Conservation (phyloP, 2,329 filamentous ascomycete species). For the Trichophyton benhamiae region DNA sequence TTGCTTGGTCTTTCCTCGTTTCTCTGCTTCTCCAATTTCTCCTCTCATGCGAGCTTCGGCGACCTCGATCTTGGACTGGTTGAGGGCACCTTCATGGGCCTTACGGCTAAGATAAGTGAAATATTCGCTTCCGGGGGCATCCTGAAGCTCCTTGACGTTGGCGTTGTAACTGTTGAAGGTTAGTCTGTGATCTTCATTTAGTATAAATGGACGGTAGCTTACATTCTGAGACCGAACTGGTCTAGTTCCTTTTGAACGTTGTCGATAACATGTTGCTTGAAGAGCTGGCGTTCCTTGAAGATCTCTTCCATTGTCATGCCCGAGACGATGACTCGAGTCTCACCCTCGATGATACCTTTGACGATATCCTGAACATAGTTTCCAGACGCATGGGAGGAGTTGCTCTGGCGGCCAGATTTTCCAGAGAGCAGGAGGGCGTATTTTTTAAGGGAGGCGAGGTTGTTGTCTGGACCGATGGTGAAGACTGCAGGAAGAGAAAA, state of each 20-base stretch:
- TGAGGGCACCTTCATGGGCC: constrained; percentile 72
- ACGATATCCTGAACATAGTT: constrained; percentile 72
- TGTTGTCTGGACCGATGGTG: constrained; percentile 70
- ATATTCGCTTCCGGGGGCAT: constrained; percentile 69
- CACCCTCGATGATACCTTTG: constrained; percentile 81
- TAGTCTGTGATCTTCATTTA: neutral
- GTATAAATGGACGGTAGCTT: constrained; percentile 16
- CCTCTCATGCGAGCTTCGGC: constrained; percentile 50
- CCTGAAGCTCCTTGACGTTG: constrained; percentile 78
- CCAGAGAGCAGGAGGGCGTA: constrained; percentile 69
- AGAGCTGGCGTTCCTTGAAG: constrained; percentile 62
- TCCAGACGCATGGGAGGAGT: constrained; percentile 29
- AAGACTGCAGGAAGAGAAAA: constrained; percentile 74
- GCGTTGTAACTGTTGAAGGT: constrained; percentile 46
- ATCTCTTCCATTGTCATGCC: constrained; percentile 92
- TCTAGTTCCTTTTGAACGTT: constrained; percentile 69
- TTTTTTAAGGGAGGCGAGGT: constrained; percentile 58
- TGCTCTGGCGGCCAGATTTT: constrained; percentile 38
- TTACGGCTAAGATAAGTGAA: constrained; percentile 72
- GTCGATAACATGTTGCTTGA: constrained; percentile 61
- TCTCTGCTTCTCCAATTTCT: constrained; percentile 54
- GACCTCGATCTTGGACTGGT: constrained; percentile 58
- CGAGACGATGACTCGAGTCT: constrained; percentile 69
- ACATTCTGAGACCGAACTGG: constrained; percentile 67
- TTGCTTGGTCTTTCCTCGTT: constrained; percentile 68